Evolutionary conservation across 2,329 filamentous ascomycete genomes (phyloP).

Genomic region (Pseudocercospora fuligena): DNA sequence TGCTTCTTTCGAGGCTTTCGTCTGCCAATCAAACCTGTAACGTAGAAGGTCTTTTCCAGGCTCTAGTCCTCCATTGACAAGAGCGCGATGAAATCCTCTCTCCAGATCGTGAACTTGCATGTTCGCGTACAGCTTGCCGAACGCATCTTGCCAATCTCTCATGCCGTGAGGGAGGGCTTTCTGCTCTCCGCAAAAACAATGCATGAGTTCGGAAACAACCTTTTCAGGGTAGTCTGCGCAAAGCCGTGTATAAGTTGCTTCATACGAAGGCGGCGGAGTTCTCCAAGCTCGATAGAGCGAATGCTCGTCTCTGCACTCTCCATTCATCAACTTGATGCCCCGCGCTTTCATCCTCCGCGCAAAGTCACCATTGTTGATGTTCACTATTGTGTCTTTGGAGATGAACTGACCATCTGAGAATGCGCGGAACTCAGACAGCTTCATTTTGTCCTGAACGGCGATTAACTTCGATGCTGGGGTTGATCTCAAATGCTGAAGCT

Average conservation of each 20-base stretch:
- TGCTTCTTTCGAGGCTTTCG: conserved; percentile 50
- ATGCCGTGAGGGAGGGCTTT: conserved; percentile 45
- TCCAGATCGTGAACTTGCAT: conserved; percentile 61
- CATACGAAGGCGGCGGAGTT: conserved; percentile 51
- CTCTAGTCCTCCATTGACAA: conserved; percentile 47
- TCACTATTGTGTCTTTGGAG: conserved; percentile 47
- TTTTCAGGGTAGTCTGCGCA: conserved; percentile 57
- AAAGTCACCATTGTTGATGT: conserved; percentile 56
- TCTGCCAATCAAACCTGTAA: conserved; percentile 61
- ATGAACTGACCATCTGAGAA: conserved; percentile 58
- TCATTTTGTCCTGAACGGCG: conserved; percentile 48
- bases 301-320: conserved; percentile 61
- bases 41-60: conserved; percentile 54
- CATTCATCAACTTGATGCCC: conserved; percentile 56
- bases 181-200: conserved; percentile 49
- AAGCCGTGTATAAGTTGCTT: conserved; percentile 52
- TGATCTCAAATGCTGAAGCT: conserved; percentile 52
- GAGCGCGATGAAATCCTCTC: conserved; percentile 55
- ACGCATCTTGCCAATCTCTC: conserved; percentile 57
- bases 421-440: conserved; percentile 60
- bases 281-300: conserved; percentile 57
- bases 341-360: conserved; percentile 51
- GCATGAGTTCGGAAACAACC: conserved; percentile 51
- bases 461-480: conserved; percentile 49
- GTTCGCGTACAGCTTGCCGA: conserved; percentile 61